These are phyloP conservation scores for Aspergillus ochraceoroseus DNA, from an alignment of 2,329 filamentous ascomycete genomes.

Conservation along the genomic window DNA sequence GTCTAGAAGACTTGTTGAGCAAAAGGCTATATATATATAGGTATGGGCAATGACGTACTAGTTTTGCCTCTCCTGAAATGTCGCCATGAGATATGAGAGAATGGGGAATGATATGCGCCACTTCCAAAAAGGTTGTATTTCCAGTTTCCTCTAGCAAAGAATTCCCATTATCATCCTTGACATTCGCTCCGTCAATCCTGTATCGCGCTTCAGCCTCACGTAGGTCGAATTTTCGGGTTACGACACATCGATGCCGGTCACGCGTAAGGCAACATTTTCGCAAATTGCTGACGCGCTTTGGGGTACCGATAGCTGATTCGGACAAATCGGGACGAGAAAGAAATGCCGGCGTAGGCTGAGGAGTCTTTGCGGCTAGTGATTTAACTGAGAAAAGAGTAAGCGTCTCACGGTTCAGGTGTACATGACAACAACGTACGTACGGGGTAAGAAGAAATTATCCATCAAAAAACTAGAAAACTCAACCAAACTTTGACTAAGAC, in stretches of 20 bases:
- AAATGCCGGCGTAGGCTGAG: slow-evolving; percentile 1
- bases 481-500: slow-evolving; percentile 4
- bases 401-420: neutral
- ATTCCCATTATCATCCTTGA: slow-evolving; percentile 20
- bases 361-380: neutral
- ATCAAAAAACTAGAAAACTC: neutral
- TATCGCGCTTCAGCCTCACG: neutral
- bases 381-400: neutral
- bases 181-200: slow-evolving; percentile 4
- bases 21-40: neutral
- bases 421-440: neutral
- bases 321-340: neutral
- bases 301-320: neutral
- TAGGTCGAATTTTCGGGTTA: slow-evolving; percentile 3
- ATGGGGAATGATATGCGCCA: slow-evolving; percentile 24
- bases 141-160: slow-evolving; percentile 10
- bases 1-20: slow-evolving; percentile 1
- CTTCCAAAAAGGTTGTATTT: slow-evolving; percentile 19
- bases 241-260: slow-evolving; percentile 4
- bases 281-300: neutral
- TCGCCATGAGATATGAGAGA: slow-evolving; percentile 15
- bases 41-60: too few species aligned
- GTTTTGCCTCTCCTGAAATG: neutral
- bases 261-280: neutral
- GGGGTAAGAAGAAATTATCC: slow-evolving; percentile 3